Percentiles rank a stretch among this genome's conserved stretches.
phyloP scores from a whole-genome alignment of 176 grass and related monocot species.

The Zizania latifolia region DNA sequence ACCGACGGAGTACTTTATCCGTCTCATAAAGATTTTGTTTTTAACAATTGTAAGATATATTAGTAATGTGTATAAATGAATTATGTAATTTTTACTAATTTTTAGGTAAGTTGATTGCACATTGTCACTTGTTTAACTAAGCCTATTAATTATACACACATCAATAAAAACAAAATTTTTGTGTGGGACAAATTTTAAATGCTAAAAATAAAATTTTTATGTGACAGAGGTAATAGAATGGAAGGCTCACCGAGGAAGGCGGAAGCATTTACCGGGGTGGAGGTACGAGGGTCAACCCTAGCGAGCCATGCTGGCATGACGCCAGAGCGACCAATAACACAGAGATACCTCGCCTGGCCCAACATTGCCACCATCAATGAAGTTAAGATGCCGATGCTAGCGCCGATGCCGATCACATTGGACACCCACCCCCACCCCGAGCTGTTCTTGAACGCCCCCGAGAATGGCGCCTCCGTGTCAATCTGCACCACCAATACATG shows the following conservation, averaged over 20 bases:
- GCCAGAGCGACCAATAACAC: constrained; percentile 84
- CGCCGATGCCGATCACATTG: constrained; percentile 70
- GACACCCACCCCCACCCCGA: constrained; percentile 68
- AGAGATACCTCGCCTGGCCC: constrained; percentile 86
- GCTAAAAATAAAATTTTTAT: too few species aligned
- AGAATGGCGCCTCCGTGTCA: constrained; percentile 79
- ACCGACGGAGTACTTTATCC: too few species aligned
- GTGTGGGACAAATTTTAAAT: too few species aligned
- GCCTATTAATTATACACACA: too few species aligned
- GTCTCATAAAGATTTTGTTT: too few species aligned
- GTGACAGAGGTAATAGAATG: too few species aligned
- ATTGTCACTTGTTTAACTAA: too few species aligned
- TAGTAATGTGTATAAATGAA: too few species aligned
- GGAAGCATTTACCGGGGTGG: constrained; percentile 90
- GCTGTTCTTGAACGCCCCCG: constrained; percentile 58
- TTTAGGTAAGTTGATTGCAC: too few species aligned
- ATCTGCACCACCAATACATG: constrained; percentile 50
- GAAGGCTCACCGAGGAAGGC: constrained; percentile 79
- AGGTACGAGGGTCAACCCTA: constrained; percentile 49
- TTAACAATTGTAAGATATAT: too few species aligned
- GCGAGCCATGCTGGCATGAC: constrained; percentile 82
- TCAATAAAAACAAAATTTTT: too few species aligned
- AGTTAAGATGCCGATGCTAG: constrained; percentile 82
- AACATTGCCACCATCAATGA: constrained; percentile 88
- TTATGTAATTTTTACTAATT: too few species aligned